Percentiles rank a stretch among this genome's conserved stretches.
These are phyloP conservation scores for Luzula sylvatica DNA, from an alignment of 176 grass and related monocot genomes.

Conservation along the genomic window DNA sequence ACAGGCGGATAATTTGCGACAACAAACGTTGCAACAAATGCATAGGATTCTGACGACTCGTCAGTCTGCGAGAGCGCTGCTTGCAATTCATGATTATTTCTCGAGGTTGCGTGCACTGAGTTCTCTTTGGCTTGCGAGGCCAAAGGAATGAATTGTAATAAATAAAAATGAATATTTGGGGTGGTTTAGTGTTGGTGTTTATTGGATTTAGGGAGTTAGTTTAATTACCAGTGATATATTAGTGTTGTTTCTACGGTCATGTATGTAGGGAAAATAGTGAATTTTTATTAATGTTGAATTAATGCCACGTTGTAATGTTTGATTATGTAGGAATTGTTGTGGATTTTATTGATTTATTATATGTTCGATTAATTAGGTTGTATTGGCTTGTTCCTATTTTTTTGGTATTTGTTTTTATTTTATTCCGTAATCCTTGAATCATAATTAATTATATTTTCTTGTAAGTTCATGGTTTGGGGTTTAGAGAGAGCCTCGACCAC, in stretches of 20 bases:
- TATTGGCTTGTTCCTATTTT: background rate
- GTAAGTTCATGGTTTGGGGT: too few relatives aligned
- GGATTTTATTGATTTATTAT: slow-evolving; percentile 9
- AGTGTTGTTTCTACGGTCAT: too few relatives aligned
- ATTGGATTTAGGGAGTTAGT: too few relatives aligned
- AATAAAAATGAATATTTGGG: background rate
- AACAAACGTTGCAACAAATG: slow-evolving; percentile 87
- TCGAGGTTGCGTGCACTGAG: slow-evolving; percentile 68
- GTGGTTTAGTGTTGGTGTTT: too few relatives aligned
- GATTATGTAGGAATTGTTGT: background rate
- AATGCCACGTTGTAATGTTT: background rate
- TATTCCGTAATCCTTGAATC: background rate
- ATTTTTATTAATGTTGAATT: background rate
- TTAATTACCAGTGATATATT: too few relatives aligned
- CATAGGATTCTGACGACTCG: slow-evolving; percentile 79
- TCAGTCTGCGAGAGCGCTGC: slow-evolving; percentile 75
- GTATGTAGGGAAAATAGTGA: background rate
- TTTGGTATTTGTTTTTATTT: background rate
- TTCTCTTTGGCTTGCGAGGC: slow-evolving; percentile 83
- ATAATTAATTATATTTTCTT: background rate
- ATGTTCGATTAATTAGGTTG: background rate
- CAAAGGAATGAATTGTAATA: slow-evolving; percentile 47
- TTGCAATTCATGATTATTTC: slow-evolving; percentile 86
- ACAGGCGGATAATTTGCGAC: slow-evolving; percentile 87
- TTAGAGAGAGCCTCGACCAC: too few relatives aligned